Base-by-base conservation (phyloP, 257 asterid species). In the Solanum lycopersicoides region DNA sequence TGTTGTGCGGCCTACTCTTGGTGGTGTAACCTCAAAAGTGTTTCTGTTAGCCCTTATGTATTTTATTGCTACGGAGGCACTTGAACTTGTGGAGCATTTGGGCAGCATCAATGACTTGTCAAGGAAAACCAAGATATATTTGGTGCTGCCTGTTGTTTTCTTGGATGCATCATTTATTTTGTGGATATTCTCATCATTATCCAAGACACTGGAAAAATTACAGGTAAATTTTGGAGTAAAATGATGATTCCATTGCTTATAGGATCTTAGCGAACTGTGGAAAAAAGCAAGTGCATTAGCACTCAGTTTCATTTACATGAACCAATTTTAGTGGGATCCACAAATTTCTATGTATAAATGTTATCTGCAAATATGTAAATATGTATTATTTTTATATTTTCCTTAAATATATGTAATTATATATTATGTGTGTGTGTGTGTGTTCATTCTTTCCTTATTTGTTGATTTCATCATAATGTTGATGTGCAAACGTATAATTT, bases 141-240 rank as follows among this genome's bases (percentile, higher is more conserved):
- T 90, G 88, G 90, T 90, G 83, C 85, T 90, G 13, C 92, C 91
- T 20, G 91, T 90, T 66, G 91, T 91, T 60, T 53, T 89, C 89
- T 85, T 90, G 86, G 92, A 90, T 86, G 90, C 91, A 3, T 89
- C 89, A 28, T 89, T 90, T 87, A 90, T 90, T 41, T 68, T 89
- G 84, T 90, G 92, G 92, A 90, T 90, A 39, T 90, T 90, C 74
- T 89, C 92, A 60, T 89, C 92, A 39, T 89, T 90, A 86, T 87
- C 92, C 34, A 89, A 88, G 86, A 90, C 92, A 9, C 73, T 90
- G 44, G 92, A 90, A 83, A 90, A 90, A 63, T 89, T 90, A 59
- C 92, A 90, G 92, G 92, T 90, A 87, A 74, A 41, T 44, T 50
- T 88, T 89, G 71, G 66, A 23, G 89, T 25, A 28, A 79, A 79